Conservation (phyloP, 257 asterid species). For the Verbascum thapsus region DNA sequence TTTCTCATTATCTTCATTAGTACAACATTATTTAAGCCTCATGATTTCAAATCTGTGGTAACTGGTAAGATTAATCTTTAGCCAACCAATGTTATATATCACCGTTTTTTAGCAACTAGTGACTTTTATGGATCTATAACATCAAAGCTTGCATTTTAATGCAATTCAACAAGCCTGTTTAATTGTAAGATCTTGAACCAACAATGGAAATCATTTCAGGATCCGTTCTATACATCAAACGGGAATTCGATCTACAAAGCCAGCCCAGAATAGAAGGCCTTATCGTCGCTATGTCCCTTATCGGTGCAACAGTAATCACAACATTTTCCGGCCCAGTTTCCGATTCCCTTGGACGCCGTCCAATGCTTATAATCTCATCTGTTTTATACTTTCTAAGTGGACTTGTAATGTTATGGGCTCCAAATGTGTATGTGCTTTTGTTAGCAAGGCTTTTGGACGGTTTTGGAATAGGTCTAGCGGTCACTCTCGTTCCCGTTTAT, state of each 20-base stretch:
- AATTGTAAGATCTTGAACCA: conserved; percentile 25
- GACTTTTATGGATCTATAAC: too few relatives aligned
- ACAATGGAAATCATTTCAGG: conserved; percentile 45
- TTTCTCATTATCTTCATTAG: too few relatives aligned
- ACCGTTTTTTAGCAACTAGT: too few relatives aligned
- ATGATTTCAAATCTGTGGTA: too few relatives aligned
- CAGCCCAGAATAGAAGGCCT: conserved; percentile 93
- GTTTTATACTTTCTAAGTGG: conserved; percentile 77
- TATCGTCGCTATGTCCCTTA: conserved; percentile 84
- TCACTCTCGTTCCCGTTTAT: conserved; percentile 87
- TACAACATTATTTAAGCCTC: too few relatives aligned
- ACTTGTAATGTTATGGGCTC: conserved; percentile 93
- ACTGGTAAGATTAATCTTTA: too few relatives aligned
- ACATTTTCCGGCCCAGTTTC: conserved; percentile 83
- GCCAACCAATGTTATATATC: too few relatives aligned
- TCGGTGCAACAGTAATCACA: conserved; percentile 93
- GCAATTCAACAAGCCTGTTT: background rate
- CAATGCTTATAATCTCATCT: conserved; percentile 85
- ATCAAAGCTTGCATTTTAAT: background rate
- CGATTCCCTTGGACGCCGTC: conserved; percentile 88
- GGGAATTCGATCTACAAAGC: conserved; percentile 67
- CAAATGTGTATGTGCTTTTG: conserved; percentile 77
- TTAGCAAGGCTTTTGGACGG: conserved; percentile 91
- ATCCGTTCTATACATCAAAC: conserved; percentile 85
- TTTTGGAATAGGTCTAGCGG: conserved; percentile 89